These are phyloP conservation scores for Monotropa hypopitys DNA, from an alignment of 179 eudicot species.

Conservation along the genomic window DNA sequence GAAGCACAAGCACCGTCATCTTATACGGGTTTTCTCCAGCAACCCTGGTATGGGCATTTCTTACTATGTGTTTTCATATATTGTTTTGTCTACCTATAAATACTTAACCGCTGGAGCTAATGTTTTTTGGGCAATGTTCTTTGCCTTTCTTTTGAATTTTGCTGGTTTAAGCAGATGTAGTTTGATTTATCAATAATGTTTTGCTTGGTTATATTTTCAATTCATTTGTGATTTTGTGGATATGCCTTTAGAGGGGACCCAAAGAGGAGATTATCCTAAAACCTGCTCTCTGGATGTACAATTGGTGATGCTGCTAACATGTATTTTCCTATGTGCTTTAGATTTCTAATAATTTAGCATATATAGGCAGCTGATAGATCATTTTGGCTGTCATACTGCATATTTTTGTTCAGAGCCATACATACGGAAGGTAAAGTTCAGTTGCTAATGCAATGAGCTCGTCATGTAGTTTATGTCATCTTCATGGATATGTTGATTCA, in stretches of 20 bases:
- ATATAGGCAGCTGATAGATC: neutral
- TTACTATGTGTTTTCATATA: neutral
- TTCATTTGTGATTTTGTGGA: neutral
- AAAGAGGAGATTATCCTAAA: neutral
- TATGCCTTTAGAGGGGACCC: neutral
- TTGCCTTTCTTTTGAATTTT: neutral
- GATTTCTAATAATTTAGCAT: neutral
- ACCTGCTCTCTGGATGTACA: neutral
- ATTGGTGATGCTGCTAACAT: neutral
- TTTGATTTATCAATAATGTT: neutral
- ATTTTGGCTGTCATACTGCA: neutral
- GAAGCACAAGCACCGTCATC: slow-evolving; percentile 97
- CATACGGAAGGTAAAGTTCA: neutral
- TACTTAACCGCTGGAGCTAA: neutral
- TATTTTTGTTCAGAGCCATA: neutral
- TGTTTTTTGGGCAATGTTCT: neutral
- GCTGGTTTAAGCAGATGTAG: neutral
- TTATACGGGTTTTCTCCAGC: slow-evolving; percentile 87
- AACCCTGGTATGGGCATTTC: slow-evolving; percentile 65
- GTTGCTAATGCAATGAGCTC: neutral
- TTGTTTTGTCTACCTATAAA: neutral
- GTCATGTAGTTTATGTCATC: neutral
- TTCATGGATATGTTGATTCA: neutral
- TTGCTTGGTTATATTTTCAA: neutral
- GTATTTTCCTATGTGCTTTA: neutral